Base-by-base conservation (phyloP, 2,329 filamentous ascomycete species). In the Cladophialophora bantiana region DNA sequence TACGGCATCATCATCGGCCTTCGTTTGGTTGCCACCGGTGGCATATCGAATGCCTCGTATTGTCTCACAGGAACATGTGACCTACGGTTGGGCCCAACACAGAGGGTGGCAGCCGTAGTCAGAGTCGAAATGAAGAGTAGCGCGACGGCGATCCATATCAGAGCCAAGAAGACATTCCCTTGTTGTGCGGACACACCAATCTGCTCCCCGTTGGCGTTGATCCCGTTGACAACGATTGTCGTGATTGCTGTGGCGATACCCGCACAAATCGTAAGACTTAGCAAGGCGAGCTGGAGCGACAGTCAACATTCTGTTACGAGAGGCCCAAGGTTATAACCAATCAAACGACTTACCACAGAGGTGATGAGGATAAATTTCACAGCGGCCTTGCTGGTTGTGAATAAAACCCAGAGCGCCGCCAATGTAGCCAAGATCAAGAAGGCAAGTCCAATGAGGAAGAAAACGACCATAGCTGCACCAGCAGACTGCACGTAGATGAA, bases 91-190 rank as follows among this genome's bases (percentile, higher is more conserved):
- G 26, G 18, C 12, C 58, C 58, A 4, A 50, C 52, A 26, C 59
- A 62, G 7, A 62, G 40, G 50, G 50, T 48, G 10, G 20, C 32
- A 3, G 5, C 12, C 6, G 48, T n/a, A 0, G 59, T 62, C n/a
- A 62, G 26, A 12, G 59, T 38, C 7, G 59, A 62, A 15, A 62
- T n/a, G 38, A 62, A 54, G 2, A 62, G 34, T 0, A 62, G 42
- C 3, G 59, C 59, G 9, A 62, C 59, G 1, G 59, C 59, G 20
- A 42, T 62, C 59, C 59, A 62, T 4, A 62, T 54, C 59, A 62
- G n/a, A 1, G 59, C 59, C n/a, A 62, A 18, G n/a, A 62, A 62
- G 6, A 20, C 35, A 15, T 54, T 62, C 1, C 59, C 59, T 62
- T 62, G 59, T 4, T 52, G 5, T 26, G 59, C 59, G 3, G 59